Evolutionary conservation across 1,139 yeast genomes (phyloP).

Genomic region (Scheffersomyces lignicola): DNA sequence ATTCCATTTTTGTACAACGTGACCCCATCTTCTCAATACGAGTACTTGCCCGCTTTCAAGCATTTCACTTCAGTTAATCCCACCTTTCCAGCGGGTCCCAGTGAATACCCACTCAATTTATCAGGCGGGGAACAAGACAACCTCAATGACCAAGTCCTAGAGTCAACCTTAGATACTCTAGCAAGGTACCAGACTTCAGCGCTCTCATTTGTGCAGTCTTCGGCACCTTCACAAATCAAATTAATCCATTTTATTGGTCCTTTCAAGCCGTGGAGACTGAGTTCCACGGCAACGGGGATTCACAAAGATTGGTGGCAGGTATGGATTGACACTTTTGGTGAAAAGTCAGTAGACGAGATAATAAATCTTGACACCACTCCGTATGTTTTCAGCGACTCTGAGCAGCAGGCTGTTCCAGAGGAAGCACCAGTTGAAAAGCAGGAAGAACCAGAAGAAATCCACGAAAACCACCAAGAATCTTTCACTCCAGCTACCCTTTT

Average conservation of each 20-base stretch:
- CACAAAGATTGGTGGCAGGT: slow-evolving; percentile 47
- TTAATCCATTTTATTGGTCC: slow-evolving; percentile 82
- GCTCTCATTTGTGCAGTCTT: slow-evolving; percentile 18
- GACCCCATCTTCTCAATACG: slow-evolving; percentile 79
- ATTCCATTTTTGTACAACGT: slow-evolving; percentile 85
- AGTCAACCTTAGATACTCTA: slow-evolving; percentile 18
- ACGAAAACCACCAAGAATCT: slow-evolving; percentile 5
- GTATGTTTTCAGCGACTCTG: slow-evolving; percentile 6
- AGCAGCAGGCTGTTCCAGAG: slow-evolving; percentile 6
- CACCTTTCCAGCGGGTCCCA: slow-evolving; percentile 8
- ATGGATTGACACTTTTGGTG: slow-evolving; percentile 37
- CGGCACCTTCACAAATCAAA: slow-evolving; percentile 39
- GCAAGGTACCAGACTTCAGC: slow-evolving; percentile 28
- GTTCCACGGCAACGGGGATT: slow-evolving; percentile 17
- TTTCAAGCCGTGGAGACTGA: slow-evolving; percentile 72
- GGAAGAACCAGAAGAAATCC: slow-evolving; percentile 6
- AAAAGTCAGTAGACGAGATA: slow-evolving; percentile 15
- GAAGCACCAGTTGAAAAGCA: slow-evolving; percentile 7
- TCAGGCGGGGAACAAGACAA: slow-evolving; percentile 6
- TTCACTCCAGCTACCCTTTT: slow-evolving; percentile 22
- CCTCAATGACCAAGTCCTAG: slow-evolving; percentile 10
- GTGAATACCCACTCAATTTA: slow-evolving; percentile 5
- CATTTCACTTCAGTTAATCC: slow-evolving; percentile 39
- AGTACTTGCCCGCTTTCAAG: slow-evolving; percentile 76
- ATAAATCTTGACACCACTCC: slow-evolving; percentile 8